Evolutionary conservation across 2,329 filamentous ascomycete genomes (phyloP).

Genomic region (Geosmithia putterillii): DNA sequence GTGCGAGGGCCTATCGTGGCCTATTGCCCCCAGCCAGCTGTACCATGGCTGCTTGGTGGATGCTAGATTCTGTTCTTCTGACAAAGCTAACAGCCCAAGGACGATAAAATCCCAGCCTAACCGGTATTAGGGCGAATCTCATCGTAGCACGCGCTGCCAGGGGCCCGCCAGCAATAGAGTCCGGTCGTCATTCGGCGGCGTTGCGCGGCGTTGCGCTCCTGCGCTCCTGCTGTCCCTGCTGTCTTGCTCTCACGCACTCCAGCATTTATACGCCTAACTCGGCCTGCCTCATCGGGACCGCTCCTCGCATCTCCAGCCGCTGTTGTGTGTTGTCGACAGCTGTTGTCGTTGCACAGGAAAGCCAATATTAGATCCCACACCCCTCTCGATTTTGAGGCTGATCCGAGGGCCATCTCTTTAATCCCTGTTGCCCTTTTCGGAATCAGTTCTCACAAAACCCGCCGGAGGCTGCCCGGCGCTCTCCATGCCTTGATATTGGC

Average conservation of each 20-base stretch:
- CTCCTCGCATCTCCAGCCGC: no score
- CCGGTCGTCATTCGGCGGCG: neutral
- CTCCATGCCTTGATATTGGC: slow-evolving; percentile 1
- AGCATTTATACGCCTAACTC: no score
- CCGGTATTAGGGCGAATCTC: neutral
- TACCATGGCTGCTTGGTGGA: neutral
- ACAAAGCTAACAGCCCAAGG: neutral
- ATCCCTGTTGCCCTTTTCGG: neutral
- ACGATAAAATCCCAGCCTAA: neutral
- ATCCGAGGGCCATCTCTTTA: neutral
- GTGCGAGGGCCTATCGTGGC: neutral
- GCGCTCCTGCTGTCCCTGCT: neutral
- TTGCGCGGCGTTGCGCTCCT: neutral
- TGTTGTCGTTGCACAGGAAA: neutral
- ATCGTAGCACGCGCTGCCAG: neutral
- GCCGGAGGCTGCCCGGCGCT: neutral
- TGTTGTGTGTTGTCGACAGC: neutral
- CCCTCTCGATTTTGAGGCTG: slow-evolving; percentile 1
- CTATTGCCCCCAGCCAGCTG: neutral
- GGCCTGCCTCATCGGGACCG: no score
- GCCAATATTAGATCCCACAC: slow-evolving; percentile 4
- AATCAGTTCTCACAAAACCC: neutral
- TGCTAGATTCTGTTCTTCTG: neutral
- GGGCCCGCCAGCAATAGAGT: neutral
- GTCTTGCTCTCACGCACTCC: no score